Percentiles rank a stretch among this genome's conserved stretches.
Evolutionary conservation across 1,284 basidiomycete genomes (phyloP).

Genomic region (Ganoderma meredithae): DNA sequence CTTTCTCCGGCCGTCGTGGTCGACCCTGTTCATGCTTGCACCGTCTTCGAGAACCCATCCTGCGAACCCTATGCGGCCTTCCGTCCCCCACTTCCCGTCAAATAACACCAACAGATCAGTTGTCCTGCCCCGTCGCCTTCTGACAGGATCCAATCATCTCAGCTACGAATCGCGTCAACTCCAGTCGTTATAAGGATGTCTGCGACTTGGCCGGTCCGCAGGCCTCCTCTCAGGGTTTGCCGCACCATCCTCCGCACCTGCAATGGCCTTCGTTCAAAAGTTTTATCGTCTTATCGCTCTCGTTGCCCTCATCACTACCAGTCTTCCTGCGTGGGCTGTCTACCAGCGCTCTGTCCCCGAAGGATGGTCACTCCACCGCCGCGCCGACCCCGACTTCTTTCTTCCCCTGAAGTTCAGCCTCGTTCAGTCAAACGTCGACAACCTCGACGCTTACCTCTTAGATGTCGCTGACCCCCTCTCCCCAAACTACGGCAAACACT

Average conservation of each 20-base stretch:
- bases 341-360: slow-evolving; percentile 11
- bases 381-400: slow-evolving; percentile 12
- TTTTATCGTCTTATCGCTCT: not conserved
- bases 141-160: not conserved
- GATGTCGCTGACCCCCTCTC: slow-evolving; percentile 54
- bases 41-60: not conserved
- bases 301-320: not conserved
- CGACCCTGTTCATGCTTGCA: slow-evolving; percentile 6
- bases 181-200: not conserved
- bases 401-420: slow-evolving; percentile 44
- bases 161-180: slow-evolving; percentile 2
- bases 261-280: not conserved
- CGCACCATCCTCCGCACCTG: not conserved
- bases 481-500: slow-evolving; percentile 50
- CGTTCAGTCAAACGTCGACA: slow-evolving; percentile 50
- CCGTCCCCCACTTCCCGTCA: not conserved
- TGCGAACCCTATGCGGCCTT: not conserved
- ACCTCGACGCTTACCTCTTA: slow-evolving; percentile 49
- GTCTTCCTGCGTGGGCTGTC: not conserved
- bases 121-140: not conserved
- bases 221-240: not conserved
- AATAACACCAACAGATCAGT: not conserved
- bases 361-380: slow-evolving; percentile 18
- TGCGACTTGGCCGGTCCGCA: not conserved
- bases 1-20: not conserved